Evolutionary conservation across 2,329 filamentous ascomycete genomes (phyloP).

Genomic region (Colletotrichum eremochloae): DNA sequence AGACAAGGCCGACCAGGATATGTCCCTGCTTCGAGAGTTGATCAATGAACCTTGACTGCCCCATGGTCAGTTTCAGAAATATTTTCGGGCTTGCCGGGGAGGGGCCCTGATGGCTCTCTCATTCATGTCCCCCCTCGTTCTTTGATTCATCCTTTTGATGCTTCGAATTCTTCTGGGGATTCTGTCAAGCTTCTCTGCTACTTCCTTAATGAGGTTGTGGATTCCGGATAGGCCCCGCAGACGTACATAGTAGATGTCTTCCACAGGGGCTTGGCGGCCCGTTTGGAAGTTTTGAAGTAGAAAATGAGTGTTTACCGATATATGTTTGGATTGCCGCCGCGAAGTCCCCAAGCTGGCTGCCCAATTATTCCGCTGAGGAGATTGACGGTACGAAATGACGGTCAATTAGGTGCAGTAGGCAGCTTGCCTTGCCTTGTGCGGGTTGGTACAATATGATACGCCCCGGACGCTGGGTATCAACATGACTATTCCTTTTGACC

Average conservation of each 20-base stretch:
- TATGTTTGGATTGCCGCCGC: conserved; percentile 18
- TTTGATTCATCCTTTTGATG: conserved; percentile 12
- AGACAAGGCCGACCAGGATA: conserved; percentile 28
- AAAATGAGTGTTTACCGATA: conserved; percentile 20
- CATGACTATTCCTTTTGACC: conserved; percentile 11
- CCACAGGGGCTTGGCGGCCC: conserved; percentile 23
- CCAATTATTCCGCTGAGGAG: neutral
- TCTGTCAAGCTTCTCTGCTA: conserved; percentile 40
- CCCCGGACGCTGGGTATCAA: conserved; percentile 31
- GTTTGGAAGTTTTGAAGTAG: conserved; percentile 30
- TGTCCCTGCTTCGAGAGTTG: conserved; percentile 37
- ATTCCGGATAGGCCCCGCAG: conserved; percentile 11
- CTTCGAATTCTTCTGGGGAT: conserved; percentile 41
- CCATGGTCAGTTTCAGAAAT: conserved; percentile 41
- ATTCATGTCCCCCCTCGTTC: conserved; percentile 1
- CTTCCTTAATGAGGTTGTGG: conserved; percentile 38
- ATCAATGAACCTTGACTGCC: conserved; percentile 37
- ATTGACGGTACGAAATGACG: neutral
- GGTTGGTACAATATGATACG: neutral
- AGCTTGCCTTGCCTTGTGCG: neutral
- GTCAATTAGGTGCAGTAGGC: neutral
- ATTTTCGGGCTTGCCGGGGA: conserved; percentile 42
- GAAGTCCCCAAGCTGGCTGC: conserved; percentile 20
- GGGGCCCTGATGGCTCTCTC: conserved; percentile 21
- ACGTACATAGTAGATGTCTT: neutral